Base-by-base conservation (phyloP, 2,329 filamentous ascomycete species). In the Aspergillus intermedius region DNA sequence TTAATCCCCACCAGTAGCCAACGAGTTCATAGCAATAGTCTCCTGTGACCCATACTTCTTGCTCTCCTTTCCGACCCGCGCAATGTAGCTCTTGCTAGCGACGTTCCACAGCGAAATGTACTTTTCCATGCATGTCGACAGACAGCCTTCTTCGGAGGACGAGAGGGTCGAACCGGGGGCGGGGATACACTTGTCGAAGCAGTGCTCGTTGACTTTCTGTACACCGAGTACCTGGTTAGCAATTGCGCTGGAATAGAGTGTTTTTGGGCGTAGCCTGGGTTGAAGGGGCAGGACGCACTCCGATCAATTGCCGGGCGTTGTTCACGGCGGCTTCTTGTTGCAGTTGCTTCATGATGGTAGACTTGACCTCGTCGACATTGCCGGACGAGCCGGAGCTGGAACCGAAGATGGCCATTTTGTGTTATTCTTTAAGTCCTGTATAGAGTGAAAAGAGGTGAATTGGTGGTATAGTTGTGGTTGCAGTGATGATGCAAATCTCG, bases 101-200 rank as follows among this genome's bases (percentile, higher is more conserved):
- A 79, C 74, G 72, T 90, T 90, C 87, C 87, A 91, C 9, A 86
- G 79, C 28, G 77, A 73, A 77, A 91, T 88, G 76, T 91, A 91
- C 71, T 91, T 91, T 61, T 91, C 86, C 81, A 90, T 87, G 75
- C 87, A 91, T 52, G 79, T 76, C 17, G 79, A 87, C 63, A 87
- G 77, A 74, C 87, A 91, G 19, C 79, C 76, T 63, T 82, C 76
- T 68, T 91, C 87, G 69, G 78, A 70, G 69, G 77, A 80, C 44
- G 83, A 84, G 48, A 91, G 72, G 47, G 80, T 82, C 44, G 76
- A 68, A 49, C 85, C 83, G 47, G 87, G 69, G 62, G 84, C 83
- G 44, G 85, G 77, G 13, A 91, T 74, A 69, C 87, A 91, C 67
- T 82, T 83, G 42, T 87, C 81, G 74, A 89, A 91, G 75, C 87